Base-by-base conservation (phyloP, 2,329 filamentous ascomycete species). In the Venturia oleaginea region DNA sequence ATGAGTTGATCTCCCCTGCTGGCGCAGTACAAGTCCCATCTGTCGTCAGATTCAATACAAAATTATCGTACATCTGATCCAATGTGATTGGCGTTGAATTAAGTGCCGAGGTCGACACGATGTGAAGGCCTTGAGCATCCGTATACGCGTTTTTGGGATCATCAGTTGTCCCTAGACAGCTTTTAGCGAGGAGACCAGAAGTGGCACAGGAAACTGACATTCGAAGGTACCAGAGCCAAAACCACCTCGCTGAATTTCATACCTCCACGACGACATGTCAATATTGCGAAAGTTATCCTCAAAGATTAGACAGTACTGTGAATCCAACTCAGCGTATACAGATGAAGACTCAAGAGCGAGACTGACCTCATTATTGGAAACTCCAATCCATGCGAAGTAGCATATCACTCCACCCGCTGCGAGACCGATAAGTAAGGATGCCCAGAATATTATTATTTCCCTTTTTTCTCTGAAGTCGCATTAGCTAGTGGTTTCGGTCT, bases 121-220 rank as follows among this genome's bases (percentile, higher is more conserved):
- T 83, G 70, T 83, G 81, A 48, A 84, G 75, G n/a, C 80, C 81
- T 32, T 78, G 72, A 0, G 68, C 71, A 68, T 82, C 79, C 42
- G 78, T 73, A 69, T 79, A 84, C 17, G 77, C 72, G 70, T 84
- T 84, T 62, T 70, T 71, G 0, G 72, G 66, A 67, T 82, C 80
- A 3, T 71, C 74, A 6, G 81, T 84, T 0, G 81, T 83, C 81
- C 80, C n/a, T n/a, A n/a, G n/a, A n/a, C n/a, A n/a, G n/a, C n/a
- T n/a, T n/a, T n/a, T n/a, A n/a, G n/a, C n/a, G n/a, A n/a, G n/a
- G n/a, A n/a, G n/a, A n/a, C 42, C 42, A 46, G 42, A 46, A 82
- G 42, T 46, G 17, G 42, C 6, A 19, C 42, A 22, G 37, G 37
- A n/a, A n/a, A n/a, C n/a, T 38, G 5, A 46, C 17, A 62, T 72